Conservation (phyloP, 345 rosid genomes). For the Eucalyptus victrix region DNA sequence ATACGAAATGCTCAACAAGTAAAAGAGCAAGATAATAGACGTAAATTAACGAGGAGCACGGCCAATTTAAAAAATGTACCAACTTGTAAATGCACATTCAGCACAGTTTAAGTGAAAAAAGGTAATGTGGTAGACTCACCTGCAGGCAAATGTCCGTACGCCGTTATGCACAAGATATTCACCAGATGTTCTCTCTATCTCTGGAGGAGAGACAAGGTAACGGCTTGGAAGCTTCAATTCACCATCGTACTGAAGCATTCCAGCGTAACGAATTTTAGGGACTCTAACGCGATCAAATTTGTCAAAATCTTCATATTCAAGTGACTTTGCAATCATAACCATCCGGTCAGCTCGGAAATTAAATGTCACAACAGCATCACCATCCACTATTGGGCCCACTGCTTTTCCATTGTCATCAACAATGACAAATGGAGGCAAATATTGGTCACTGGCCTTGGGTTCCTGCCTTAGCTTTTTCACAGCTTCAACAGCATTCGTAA, state of each 20-base stretch:
- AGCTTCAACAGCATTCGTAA: constrained; percentile 74
- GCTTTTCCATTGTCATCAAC: constrained; percentile 66
- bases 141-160: constrained; percentile 85
- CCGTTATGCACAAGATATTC: constrained; percentile 87
- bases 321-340: constrained; percentile 94
- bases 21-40: background rate
- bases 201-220: constrained; percentile 96
- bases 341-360: constrained; percentile 97
- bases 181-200: constrained; percentile 93
- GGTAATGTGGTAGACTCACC: constrained; percentile 15
- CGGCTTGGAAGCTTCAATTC: constrained; percentile 78
- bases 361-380: constrained; percentile 92
- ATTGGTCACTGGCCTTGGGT: constrained; percentile 74
- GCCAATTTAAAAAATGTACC: background rate
- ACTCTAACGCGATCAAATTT: constrained; percentile 82
- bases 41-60: background rate
- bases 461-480: constrained; percentile 65
- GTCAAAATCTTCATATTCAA: constrained; percentile 82
- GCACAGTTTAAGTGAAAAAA: background rate
- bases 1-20: background rate
- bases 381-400: constrained; percentile 84
- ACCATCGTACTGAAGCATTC: constrained; percentile 98
- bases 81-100: background rate
- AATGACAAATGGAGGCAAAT: constrained; percentile 86
- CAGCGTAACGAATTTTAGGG: constrained; percentile 87